These are phyloP conservation scores for Aspergillus texensis DNA, from an alignment of 2,329 filamentous ascomycete species.

Conservation along the genomic window DNA sequence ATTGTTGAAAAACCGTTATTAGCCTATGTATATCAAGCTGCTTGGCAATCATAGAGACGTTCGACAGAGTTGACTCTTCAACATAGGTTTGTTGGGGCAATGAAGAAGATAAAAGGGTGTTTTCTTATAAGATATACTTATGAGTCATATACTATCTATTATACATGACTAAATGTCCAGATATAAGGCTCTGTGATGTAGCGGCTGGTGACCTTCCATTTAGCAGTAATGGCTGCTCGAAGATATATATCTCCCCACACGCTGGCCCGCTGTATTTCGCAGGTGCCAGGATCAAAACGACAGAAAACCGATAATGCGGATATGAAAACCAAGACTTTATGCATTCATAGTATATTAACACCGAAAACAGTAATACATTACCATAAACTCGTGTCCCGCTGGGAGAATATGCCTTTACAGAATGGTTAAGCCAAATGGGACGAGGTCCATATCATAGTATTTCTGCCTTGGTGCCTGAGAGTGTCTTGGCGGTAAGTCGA, in stretches of 20 bases:
- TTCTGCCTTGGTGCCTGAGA: slow-evolving; percentile 8
- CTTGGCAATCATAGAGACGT: fast-evolving
- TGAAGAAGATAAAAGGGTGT: background rate
- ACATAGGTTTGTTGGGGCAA: background rate
- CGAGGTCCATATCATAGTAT: background rate
- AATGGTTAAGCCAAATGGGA: no score
- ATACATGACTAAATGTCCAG: background rate
- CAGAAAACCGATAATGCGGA: no score
- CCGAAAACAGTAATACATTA: background rate
- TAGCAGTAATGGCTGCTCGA: fast-evolving
- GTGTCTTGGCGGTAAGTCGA: background rate
- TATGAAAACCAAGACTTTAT: fast-evolving
- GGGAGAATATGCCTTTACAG: background rate
- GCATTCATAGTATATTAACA: no score
- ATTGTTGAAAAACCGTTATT: background rate
- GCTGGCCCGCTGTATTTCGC: no score
- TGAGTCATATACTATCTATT: background rate
- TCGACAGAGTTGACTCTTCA: fast-evolving
- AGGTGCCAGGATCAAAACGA: no score
- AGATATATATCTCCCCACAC: background rate
- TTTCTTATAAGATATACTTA: background rate
- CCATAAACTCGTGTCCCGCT: background rate
- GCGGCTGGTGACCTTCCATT: background rate
- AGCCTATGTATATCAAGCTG: background rate
- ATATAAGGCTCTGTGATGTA: background rate